Evolutionary conservation across 1,139 yeast species (phyloP), one percentile per base, ranked within the genome.

Genomic region (Scheffersomyces titani): DNA sequence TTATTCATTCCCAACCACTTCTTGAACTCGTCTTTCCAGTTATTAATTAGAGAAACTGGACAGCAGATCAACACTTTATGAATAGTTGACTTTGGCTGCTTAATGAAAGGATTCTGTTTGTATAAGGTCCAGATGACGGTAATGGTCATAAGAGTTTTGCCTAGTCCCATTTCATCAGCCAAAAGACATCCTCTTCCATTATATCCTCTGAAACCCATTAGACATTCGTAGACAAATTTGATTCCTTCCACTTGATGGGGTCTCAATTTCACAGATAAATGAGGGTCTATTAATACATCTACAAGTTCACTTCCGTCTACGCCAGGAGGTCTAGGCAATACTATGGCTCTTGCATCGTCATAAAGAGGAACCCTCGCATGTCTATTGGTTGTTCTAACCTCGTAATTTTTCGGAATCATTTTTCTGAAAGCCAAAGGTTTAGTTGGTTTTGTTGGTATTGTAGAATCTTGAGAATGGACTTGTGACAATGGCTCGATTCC

Each of bases 161-260:
- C 99, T 24, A 94, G 77, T 0, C 99, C 99, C 99, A 94, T 94
- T 67, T 94, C 98, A 70, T 94, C 99, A 0, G 99, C 99, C 52
- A 94, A 72, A 6, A 94, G 74, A 2, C 96, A 94, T 0, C 99
- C 98, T 52, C 75, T 69, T 0, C 77, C 73, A 47, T 69, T 73
- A 46, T 63, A 62, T 2, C 88, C 90, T n/a, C 74, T 69, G 40
- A 72, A 71, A 0, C 97, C 96, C 87, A 89, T 84, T 1, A 92
- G 81, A 64, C 97, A 91, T 56, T 90, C 90, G 65, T 92, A 91
- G 64, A 94, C 75, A 66, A 94, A 94, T 54, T 72, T 71, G 0
- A 93, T 90, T 1, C 97, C 99, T 62, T 89, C 94, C 13, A 83
- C 70, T 67, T 94, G 99, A 72, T 94, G 99, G 0, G 92, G 89